phyloP scores from a whole-genome alignment of 192 early-diverging fungal species.

The Coemansia sp. region DNA sequence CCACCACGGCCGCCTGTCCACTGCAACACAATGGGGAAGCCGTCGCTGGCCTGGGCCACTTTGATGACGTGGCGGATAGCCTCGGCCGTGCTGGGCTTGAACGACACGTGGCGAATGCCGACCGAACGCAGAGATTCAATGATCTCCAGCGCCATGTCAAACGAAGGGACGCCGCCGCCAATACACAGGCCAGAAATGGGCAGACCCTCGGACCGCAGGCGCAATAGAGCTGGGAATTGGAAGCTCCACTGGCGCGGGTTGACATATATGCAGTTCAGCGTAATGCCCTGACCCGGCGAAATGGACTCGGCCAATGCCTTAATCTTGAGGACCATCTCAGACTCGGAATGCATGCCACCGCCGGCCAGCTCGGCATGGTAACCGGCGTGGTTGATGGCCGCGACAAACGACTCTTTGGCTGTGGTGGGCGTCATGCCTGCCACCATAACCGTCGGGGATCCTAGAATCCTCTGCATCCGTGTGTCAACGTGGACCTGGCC shows the following conservation, averaged over 20 bases:
- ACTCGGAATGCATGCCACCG: slow-evolving; percentile 79
- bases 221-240: slow-evolving; percentile 78
- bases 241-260: slow-evolving; percentile 79
- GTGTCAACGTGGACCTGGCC: slow-evolving; percentile 78
- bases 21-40: slow-evolving; percentile 84
- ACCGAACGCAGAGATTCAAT: slow-evolving; percentile 65
- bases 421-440: slow-evolving; percentile 94
- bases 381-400: slow-evolving; percentile 81
- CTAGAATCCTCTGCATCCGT: slow-evolving; percentile 74
- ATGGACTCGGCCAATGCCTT: slow-evolving; percentile 64
- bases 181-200: slow-evolving; percentile 89
- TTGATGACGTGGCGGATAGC: slow-evolving; percentile 75
- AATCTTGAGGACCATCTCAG: slow-evolving; percentile 62
- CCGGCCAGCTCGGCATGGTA: slow-evolving; percentile 89
- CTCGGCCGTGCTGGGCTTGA: slow-evolving; percentile 78
- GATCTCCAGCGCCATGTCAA: slow-evolving; percentile 80
- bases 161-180: slow-evolving; percentile 86
- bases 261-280: slow-evolving; percentile 85
- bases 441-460: slow-evolving; percentile 89
- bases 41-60: slow-evolving; percentile 75
- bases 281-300: slow-evolving; percentile 78
- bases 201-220: slow-evolving; percentile 74
- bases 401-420: slow-evolving; percentile 68
- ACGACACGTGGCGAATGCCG: slow-evolving; percentile 71
- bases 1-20: slow-evolving; percentile 98